phyloP scores from a whole-genome alignment of 768 basidiomycete species.

The Royoungia palumana region DNA sequence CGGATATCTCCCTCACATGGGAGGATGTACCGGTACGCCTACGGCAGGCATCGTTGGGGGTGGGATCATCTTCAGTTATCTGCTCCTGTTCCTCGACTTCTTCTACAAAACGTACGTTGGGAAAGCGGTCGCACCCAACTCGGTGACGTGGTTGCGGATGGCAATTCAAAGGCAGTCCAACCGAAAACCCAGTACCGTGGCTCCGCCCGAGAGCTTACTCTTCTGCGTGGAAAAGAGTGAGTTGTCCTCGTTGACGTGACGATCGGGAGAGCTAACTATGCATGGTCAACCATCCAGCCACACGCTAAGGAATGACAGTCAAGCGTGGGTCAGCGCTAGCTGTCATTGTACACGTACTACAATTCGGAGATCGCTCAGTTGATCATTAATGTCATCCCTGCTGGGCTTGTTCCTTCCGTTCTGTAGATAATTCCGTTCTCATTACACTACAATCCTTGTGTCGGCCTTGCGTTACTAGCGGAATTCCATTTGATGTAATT shows the following conservation, averaged over 20 bases:
- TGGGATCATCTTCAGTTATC: slow-evolving; percentile 16
- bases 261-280: not conserved
- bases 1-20: slow-evolving; percentile 12
- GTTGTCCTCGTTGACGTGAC: not conserved
- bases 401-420: too few species aligned
- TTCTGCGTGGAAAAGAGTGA: slow-evolving; percentile 11
- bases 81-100: slow-evolving; percentile 22
- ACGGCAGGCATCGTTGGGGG: slow-evolving; percentile 10
- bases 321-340: not conserved
- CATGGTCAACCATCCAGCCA: not conserved
- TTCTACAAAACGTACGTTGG: slow-evolving; percentile 17
- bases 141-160: not conserved
- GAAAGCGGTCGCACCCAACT: slow-evolving; percentile 1
- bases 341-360: too few species aligned
- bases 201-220: slow-evolving; percentile 4
- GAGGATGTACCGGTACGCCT: slow-evolving; percentile 14
- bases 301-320: not conserved
- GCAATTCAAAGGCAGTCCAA: not conserved
- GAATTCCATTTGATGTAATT: too few species aligned
- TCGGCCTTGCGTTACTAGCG: too few species aligned
- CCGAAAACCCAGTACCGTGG: not conserved
- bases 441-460: too few species aligned
- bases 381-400: too few species aligned
- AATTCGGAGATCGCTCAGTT: too few species aligned
- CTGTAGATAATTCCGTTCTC: too few species aligned